These are phyloP conservation scores for Suillus ampliporus DNA, from an alignment of 768 basidiomycete genomes.

Conservation along the genomic window DNA sequence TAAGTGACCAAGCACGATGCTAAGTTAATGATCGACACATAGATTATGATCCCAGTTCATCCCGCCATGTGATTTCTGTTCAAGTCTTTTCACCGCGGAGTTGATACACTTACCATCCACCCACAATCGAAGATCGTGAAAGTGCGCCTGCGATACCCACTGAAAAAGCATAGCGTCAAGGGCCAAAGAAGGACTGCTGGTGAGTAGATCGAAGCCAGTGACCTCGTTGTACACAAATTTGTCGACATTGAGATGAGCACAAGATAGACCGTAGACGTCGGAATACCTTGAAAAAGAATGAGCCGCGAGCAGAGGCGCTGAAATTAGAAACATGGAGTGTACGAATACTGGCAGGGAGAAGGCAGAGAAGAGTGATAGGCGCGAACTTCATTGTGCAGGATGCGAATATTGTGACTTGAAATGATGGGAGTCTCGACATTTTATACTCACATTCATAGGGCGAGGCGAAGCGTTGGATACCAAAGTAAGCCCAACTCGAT, in stretches of 20 bases:
- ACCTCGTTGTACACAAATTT: slow-evolving; percentile 27
- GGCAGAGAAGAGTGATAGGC: too few species aligned
- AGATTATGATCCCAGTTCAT: slow-evolving; percentile 55
- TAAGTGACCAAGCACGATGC: background rate
- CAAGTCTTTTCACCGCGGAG: slow-evolving; percentile 44
- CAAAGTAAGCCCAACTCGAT: too few species aligned
- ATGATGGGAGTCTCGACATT: too few species aligned
- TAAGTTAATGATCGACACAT: slow-evolving; percentile 38
- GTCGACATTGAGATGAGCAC: slow-evolving; percentile 38
- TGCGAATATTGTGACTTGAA: too few species aligned
- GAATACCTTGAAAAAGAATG: slow-evolving; percentile 5
- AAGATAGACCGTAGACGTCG: slow-evolving; percentile 14
- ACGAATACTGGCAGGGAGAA: too few species aligned
- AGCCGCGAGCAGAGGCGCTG: background rate
- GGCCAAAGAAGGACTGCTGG: slow-evolving; percentile 7
- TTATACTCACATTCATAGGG: too few species aligned
- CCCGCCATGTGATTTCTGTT: slow-evolving; percentile 48
- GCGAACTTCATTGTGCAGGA: too few species aligned
- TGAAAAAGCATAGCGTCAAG: slow-evolving; percentile 43
- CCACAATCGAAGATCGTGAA: slow-evolving; percentile 48
- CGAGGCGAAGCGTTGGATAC: too few species aligned
- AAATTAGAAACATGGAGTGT: background rate
- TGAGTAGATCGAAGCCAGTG: background rate
- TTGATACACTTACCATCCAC: slow-evolving; percentile 50
- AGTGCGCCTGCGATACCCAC: slow-evolving; percentile 50